Conservation (phyloP, 1,284 basidiomycete species). For the Gymnopus androsaceus region DNA sequence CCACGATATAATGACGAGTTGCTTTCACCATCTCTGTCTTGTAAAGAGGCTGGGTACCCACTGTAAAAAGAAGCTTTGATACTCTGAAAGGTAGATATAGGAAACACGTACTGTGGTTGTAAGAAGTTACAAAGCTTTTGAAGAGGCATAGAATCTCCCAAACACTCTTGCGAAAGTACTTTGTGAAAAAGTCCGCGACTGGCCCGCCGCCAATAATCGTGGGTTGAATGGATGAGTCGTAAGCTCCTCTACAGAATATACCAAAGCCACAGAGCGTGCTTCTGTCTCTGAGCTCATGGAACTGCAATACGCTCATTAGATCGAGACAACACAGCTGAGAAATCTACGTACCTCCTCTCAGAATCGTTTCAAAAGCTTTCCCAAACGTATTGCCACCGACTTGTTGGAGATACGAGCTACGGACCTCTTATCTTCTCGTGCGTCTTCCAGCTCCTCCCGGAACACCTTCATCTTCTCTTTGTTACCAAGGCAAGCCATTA, state of each 20-base stretch:
- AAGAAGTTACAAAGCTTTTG: neutral
- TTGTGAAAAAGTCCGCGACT: neutral
- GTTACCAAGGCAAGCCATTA: neutral
- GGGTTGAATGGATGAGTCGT: neutral
- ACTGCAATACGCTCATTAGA: neutral
- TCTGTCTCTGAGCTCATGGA: neutral
- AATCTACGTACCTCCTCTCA: neutral
- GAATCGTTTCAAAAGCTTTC: neutral
- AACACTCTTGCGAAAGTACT: neutral
- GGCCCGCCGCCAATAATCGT: neutral
- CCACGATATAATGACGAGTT: neutral
- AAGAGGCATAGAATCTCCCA: neutral
- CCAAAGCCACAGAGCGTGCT: neutral
- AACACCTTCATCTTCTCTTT: neutral
- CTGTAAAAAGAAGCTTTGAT: neutral
- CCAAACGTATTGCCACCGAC: neutral
- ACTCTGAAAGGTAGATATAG: neutral
- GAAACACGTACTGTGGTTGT: neutral
- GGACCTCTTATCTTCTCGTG: neutral
- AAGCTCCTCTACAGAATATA: neutral
- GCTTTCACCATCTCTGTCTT: neutral
- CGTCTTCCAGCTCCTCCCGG: neutral
- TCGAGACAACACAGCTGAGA: too few relatives aligned
- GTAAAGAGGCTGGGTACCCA: neutral
- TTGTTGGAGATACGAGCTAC: neutral